phyloP scores from a whole-genome alignment of 305 asterid genomes.

The Andrographis paniculata region DNA sequence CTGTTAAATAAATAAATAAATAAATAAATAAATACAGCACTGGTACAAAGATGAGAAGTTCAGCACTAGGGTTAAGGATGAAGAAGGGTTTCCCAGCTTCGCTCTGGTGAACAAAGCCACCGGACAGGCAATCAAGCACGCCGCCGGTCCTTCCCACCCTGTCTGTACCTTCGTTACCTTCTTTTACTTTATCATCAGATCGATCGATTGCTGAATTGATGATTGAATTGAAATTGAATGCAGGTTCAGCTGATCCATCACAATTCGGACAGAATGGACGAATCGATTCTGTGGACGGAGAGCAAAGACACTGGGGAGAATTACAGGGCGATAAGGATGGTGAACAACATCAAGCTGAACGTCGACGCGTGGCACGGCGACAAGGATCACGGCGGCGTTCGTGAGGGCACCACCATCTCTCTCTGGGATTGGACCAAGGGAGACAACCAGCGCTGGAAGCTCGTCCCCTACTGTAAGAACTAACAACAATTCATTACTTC shows the following conservation, averaged over 20 bases:
- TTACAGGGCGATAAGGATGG: constrained; percentile 60
- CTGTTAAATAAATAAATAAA: not conserved
- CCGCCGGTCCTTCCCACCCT: constrained; percentile 51
- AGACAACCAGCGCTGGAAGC: constrained; percentile 79
- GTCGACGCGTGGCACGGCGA: constrained; percentile 69
- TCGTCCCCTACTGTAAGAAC: constrained; percentile 58
- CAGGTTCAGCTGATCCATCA: constrained; percentile 64
- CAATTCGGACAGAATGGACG: constrained; percentile 50
- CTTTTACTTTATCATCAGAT: not conserved
- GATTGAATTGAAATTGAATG: no score
- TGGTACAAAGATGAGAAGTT: constrained; percentile 70
- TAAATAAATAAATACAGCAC: constrained; percentile 32
- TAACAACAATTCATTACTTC: no score
- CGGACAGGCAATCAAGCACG: constrained; percentile 69
- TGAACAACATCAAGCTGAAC: constrained; percentile 56
- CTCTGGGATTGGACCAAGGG: constrained; percentile 93
- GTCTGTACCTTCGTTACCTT: constrained; percentile 27
- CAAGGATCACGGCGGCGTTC: constrained; percentile 69
- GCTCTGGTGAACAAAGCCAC: constrained; percentile 75
- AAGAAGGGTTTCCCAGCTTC: constrained; percentile 73
- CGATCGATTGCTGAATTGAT: not conserved
- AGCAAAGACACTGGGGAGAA: constrained; percentile 64
- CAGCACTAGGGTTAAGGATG: constrained; percentile 78
- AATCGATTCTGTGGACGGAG: constrained; percentile 69
- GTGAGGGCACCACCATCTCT: constrained; percentile 54